Evolutionary conservation across 208 protist species (phyloP), one percentile per base, ranked within the genome.

Genomic region (Leishmania major): DNA sequence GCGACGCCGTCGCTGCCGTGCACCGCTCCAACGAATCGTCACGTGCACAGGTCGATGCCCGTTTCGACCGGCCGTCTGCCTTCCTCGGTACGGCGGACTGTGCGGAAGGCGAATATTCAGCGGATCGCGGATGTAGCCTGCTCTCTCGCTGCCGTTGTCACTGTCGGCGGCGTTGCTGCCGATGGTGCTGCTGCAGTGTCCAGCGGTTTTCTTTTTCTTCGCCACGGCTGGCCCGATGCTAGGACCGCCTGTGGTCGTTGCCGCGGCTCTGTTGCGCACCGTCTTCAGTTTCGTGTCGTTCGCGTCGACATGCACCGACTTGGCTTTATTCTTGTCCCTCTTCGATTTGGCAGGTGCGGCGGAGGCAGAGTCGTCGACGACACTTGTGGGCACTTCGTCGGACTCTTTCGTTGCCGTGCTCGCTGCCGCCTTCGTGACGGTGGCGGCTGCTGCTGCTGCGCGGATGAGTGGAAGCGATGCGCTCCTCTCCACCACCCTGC

Each of bases 21-120:
- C 67, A 2, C 82, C 82, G 62, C 82, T 85, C 82, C 82, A 85
- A 1, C 82, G 82, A 51, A 85, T 71, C 11, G 71, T 81, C 10
- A 85, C 75, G 60, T 74, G 82, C 37, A 85, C 17, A 49, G 82
- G 59, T 3, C 25, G 59, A 31, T 64, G 59, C 10, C 59, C 59
- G 25, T n/a, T 64, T 64, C 59, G 59, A 64, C 25, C 28, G 59
- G 25, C 67, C 19, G 67, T 35, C 3, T 73, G 71, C 6, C 59
- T 69, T 15, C 77, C 72, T 19, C 35, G 80, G 73, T 37, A 51
- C 1, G 73, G 73, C 28, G 59, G 43, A 37, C 37, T 79, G 73
- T 43, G 73, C 5, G 78, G 78, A 10, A 81, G 73, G 43, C 82
- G 77, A 15, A 81, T 82, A 55, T 76, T 22, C 3, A 81, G 57